Conservation (phyloP, 208 protist genomes). For the Phytomonas francai region DNA sequence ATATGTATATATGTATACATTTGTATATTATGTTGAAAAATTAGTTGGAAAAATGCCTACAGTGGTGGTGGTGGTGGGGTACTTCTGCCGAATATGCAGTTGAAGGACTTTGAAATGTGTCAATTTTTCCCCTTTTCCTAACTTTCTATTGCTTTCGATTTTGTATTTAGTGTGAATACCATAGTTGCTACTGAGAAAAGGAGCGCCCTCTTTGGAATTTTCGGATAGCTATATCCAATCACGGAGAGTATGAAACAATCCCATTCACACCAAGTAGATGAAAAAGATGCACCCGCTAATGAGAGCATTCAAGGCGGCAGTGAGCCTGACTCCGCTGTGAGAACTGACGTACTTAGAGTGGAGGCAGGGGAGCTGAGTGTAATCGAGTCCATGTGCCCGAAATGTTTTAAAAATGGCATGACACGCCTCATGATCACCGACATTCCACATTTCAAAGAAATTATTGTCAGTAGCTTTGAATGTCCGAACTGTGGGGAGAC, state of each 20-base stretch:
- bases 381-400: slow-evolving; percentile 85
- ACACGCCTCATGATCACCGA: slow-evolving; percentile 89
- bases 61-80: neutral
- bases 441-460: slow-evolving; percentile 89
- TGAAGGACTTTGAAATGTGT: neutral
- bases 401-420: slow-evolving; percentile 76
- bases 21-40: neutral
- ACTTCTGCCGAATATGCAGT: neutral
- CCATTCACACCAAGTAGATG: neutral
- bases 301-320: neutral
- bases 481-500: slow-evolving; percentile 76
- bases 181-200: neutral
- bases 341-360: slow-evolving; percentile 23
- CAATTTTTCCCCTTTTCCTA: neutral
- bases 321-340: neutral
- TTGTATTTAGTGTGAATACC: neutral
- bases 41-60: neutral
- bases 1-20: too few species aligned
- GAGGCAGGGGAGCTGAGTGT: slow-evolving; percentile 85
- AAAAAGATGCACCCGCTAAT: neutral
- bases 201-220: neutral
- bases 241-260: neutral
- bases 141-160: slow-evolving; percentile 10
- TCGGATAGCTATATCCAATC: slow-evolving; percentile 3
- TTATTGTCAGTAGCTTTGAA: slow-evolving; percentile 90